phyloP scores from a whole-genome alignment of 345 rosid species.

The Orychophragmus violaceus region DNA sequence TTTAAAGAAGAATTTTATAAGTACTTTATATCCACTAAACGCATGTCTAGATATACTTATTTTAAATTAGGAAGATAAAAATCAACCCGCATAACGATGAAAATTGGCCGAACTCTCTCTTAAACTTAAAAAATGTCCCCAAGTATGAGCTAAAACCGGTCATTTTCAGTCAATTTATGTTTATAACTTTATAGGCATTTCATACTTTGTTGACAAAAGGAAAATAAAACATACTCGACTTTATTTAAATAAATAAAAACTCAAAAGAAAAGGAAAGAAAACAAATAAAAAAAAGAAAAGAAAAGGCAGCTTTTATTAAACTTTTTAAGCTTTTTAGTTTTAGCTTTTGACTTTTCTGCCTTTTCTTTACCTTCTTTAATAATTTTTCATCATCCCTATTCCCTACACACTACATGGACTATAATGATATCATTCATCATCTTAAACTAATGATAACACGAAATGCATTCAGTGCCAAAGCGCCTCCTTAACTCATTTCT shows the following conservation, averaged over 20 bases:
- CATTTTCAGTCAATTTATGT: conserved; percentile 9
- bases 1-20: neutral
- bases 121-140: conserved; percentile 1
- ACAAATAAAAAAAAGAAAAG: neutral
- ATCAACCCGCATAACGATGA: neutral
- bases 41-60: neutral
- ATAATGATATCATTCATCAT: conserved; percentile 17
- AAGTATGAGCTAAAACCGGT: neutral
- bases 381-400: conserved; percentile 21
- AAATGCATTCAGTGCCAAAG: conserved; percentile 26
- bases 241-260: neutral
- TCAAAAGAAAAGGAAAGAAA: neutral
- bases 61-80: neutral
- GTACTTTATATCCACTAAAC: neutral
- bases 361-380: conserved; percentile 9
- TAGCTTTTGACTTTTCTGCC: neutral
- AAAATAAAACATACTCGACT: neutral
- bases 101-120: conserved; percentile 1
- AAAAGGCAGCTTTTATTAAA: conserved; percentile 18
- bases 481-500: conserved; percentile 16
- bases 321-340: conserved; percentile 21
- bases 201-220: conserved; percentile 15
- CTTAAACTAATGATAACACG: conserved; percentile 17
- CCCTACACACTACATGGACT: conserved; percentile 11
- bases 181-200: neutral